Conservation (phyloP, 352 stramenopile genomes). For the Pythium aphanidermatum region DNA sequence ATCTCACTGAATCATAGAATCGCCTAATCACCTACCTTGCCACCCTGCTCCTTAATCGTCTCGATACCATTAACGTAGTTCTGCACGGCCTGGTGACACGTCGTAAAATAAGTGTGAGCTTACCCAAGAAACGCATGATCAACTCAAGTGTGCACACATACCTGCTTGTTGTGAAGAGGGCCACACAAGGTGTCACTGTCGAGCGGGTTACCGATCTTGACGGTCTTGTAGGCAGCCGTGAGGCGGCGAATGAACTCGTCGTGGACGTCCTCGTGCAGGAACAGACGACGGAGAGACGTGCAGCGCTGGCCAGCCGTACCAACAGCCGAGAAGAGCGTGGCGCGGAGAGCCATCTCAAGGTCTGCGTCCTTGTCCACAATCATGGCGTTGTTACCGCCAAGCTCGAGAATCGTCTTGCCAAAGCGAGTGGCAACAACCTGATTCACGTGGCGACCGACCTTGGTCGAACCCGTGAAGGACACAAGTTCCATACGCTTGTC, state of each 20-base stretch:
- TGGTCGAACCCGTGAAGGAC: conserved; percentile 90
- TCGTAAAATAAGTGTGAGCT: not conserved
- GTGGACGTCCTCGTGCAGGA: conserved; percentile 89
- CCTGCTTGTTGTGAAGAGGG: conserved; percentile 59
- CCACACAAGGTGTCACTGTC: conserved; percentile 81
- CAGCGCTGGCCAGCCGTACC: conserved; percentile 90
- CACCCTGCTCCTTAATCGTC: conserved; percentile 72
- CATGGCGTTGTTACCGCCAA: conserved; percentile 93
- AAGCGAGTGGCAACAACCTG: conserved; percentile 85
- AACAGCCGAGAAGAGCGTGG: conserved; percentile 88
- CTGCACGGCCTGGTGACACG: conserved; percentile 53
- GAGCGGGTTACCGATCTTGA: conserved; percentile 88
- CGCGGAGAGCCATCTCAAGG: conserved; percentile 86
- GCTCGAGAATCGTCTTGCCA: conserved; percentile 89
- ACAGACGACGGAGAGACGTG: conserved; percentile 89
- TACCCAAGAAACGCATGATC: not conserved
- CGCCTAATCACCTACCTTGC: conserved; percentile 37
- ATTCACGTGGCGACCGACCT: conserved; percentile 84
- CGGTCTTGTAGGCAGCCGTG: conserved; percentile 77
- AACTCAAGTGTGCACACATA: conserved; percentile 5
- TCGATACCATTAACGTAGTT: conserved; percentile 84
- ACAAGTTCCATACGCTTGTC: conserved; percentile 87
- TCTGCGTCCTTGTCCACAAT: conserved; percentile 91
- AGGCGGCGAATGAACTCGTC: conserved; percentile 86
- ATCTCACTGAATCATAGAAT: too few relatives aligned